Evolutionary conservation across 441 rosid species (phyloP).

Genomic region (Populus tomentosa): DNA sequence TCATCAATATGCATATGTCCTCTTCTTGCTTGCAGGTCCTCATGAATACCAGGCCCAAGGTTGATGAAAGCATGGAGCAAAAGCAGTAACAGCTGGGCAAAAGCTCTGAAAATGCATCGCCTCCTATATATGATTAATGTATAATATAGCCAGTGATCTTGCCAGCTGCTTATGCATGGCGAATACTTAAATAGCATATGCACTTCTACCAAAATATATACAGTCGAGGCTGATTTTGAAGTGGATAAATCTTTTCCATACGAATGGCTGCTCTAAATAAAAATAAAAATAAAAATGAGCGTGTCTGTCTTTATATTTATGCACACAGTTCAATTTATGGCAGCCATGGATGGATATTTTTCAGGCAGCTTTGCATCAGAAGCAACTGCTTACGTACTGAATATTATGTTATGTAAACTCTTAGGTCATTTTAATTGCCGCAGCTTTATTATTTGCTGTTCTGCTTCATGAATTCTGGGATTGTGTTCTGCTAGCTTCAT

Average conservation of each 20-base stretch:
- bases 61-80: slow-evolving; percentile 3
- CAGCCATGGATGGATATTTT: no score
- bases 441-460: no score
- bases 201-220: neutral
- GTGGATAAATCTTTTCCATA: neutral
- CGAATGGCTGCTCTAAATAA: neutral
- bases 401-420: no score
- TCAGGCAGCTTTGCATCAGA: no score
- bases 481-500: no score
- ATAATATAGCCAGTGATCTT: no score
- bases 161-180: neutral
- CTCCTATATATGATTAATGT: neutral
- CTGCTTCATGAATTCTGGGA: no score
- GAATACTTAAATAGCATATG: neutral
- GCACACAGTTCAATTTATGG: no score
- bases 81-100: neutral
- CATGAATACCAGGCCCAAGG: slow-evolving; percentile 18
- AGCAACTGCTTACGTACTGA: no score
- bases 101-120: neutral
- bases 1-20: neutral
- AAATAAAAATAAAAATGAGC: no score
- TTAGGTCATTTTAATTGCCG: no score
- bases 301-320: no score
- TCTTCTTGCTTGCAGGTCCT: slow-evolving; percentile 9
- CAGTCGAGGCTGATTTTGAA: neutral